Base-by-base conservation (phyloP, 2,329 filamentous ascomycete genomes). In the Cordyceps javanica region DNA sequence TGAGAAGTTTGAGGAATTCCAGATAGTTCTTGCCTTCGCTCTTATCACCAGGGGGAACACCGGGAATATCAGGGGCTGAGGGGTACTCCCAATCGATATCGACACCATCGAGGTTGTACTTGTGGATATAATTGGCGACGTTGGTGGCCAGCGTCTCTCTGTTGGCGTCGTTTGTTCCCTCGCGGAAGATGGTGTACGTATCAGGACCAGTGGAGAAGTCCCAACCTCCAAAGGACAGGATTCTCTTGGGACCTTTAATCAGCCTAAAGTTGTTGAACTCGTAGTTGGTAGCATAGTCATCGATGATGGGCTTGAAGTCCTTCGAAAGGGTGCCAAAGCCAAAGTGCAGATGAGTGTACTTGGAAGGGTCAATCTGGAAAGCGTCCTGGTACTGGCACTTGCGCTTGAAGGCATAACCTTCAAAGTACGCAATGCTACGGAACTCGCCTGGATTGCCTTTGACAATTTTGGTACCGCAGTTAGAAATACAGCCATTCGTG, bases 141-240 rank as follows among this genome's bases (percentile, higher is more conserved):
- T 70, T 68, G 48, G 65, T 58, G 26, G 66, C 60, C 42, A 75
- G 64, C 66, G 9, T 61, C 44, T 1, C n/a, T n/a, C 70, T 65
- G 52, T 77, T 74, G 0, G 58, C 68, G 1, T 63, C 41, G 46
- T 6, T 58, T 6, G 70, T 64, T n/a, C 60, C 71, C 2, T 72
- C 50, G 0, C 74, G 67, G 57, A 77, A 69, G 32, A 75, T 73
- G 25, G 30, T n/a, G 58, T 69, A 75, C 0, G 72, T 75, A 16
- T 38, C n/a, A 0, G 66, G 60, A 13, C 69, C 64, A 0, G 73
- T 76, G 0, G 70, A 74, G 57, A 73, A 76, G 1, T 62, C 65
- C 77, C 76, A 79, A 11, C 77, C 76, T 8, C 76, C 76, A 61
- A 79, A 72, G 0, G 72, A 70, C 2, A 78, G 9, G 34, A 78